Percentiles rank a stretch among this genome's conserved stretches.
Evolutionary conservation across 2,329 filamentous ascomycete genomes (phyloP).

Genomic region (Leptographium lundbergii): DNA sequence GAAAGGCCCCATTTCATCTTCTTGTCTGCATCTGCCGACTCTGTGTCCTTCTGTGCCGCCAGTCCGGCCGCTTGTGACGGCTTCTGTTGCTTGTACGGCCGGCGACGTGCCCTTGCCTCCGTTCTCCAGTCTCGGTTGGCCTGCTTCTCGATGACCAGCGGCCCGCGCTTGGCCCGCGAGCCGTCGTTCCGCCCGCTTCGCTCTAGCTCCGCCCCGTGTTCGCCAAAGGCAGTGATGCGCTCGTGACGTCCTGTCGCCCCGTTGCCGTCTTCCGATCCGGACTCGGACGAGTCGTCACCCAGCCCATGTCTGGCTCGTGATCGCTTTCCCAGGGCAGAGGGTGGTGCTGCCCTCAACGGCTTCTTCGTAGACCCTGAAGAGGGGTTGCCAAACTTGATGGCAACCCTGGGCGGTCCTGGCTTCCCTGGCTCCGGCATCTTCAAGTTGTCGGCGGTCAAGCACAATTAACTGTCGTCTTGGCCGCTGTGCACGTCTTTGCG

Average conservation of each 20-base stretch:
- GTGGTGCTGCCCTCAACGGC: conserved; percentile 20
- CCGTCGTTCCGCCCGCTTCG: conserved; percentile 7
- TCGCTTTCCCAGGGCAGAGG: conserved; percentile 36
- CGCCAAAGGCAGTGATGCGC: conserved; percentile 20
- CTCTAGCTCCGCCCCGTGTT: conserved; percentile 14
- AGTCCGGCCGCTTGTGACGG: background rate
- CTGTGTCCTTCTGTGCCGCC: conserved; percentile 11
- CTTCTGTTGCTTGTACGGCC: background rate
- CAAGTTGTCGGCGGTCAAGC: background rate
- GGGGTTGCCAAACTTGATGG: conserved; percentile 32
- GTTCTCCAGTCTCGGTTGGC: conserved; percentile 20
- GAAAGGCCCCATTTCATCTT: conserved; percentile 25
- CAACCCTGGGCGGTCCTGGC: conserved; percentile 26
- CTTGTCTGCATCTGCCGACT: conserved; percentile 21
- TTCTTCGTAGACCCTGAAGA: conserved; percentile 12
- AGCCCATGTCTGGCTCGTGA: conserved; percentile 27
- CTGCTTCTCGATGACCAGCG: conserved; percentile 16
- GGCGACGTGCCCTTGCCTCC: conserved; percentile 15
- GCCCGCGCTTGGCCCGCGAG: conserved; percentile 7
- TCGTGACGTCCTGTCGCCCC: conserved; percentile 15
- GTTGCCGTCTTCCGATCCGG: conserved; percentile 21
- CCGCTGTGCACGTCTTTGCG: background rate
- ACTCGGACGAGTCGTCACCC: conserved; percentile 28
- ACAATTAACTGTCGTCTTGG: background rate
- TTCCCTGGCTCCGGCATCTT: conserved; percentile 26